Percentiles rank a stretch among this genome's conserved stretches.
Evolutionary conservation across 2,329 filamentous ascomycete genomes (phyloP).

Genomic region (Scedosporium dehoogii): DNA sequence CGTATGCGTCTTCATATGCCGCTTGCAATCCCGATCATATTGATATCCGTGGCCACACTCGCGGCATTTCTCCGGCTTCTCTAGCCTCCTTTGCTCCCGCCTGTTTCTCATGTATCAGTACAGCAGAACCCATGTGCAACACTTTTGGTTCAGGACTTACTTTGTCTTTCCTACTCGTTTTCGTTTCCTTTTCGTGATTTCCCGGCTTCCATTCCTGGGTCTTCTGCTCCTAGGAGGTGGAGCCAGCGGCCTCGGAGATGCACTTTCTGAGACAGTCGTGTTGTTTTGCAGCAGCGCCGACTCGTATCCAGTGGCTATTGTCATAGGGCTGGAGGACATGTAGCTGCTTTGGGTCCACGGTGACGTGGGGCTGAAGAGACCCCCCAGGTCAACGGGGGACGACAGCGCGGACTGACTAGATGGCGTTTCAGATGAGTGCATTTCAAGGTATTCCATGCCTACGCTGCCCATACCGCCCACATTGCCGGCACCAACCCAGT

Average conservation of each 20-base stretch:
- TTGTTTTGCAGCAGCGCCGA: not conserved
- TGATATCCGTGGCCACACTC: not conserved
- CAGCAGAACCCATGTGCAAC: not conserved
- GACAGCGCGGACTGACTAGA: not conserved
- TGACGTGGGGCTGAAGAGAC: not conserved
- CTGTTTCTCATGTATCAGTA: not conserved
- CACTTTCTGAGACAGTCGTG: too few species aligned
- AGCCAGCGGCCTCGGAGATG: not conserved
- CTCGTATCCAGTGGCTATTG: not conserved
- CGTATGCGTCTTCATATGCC: not conserved
- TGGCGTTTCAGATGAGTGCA: not conserved
- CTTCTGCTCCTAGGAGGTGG: not conserved
- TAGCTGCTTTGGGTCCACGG: not conserved
- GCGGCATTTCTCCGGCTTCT: slow-evolving; percentile 1
- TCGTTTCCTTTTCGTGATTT: not conserved
- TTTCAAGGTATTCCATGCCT: not conserved
- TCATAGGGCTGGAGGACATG: not conserved
- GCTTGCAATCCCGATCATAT: not conserved
- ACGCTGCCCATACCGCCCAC: not conserved
- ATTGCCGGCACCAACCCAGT: too few species aligned
- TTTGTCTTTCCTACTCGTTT: not conserved
- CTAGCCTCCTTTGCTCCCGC: not conserved
- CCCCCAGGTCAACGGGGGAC: not conserved
- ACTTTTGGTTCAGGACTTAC: not conserved
- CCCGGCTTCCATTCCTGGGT: not conserved